Conservation (phyloP, 2,329 filamentous ascomycete species). For the Claviceps sp. region DNA sequence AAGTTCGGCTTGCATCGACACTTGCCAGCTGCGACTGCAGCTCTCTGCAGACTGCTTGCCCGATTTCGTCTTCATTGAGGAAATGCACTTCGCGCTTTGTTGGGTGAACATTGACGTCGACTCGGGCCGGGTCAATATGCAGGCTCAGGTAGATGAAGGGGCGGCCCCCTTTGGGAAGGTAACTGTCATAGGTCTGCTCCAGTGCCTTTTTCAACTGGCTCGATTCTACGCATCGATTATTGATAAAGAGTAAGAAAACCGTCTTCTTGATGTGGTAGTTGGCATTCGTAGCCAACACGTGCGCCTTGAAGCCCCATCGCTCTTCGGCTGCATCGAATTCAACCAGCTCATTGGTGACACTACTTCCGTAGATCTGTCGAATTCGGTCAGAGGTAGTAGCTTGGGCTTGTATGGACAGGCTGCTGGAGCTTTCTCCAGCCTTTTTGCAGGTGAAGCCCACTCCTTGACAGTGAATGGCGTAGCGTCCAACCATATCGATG, state of each 20-base stretch:
- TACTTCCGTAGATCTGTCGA: conserved; percentile 73
- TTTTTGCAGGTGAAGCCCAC: conserved; percentile 97
- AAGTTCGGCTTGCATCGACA: conserved; percentile 87
- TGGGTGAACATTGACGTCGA: conserved; percentile 96
- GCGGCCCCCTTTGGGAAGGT: conserved; percentile 85
- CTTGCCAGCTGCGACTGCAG: conserved; percentile 67
- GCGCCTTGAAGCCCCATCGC: conserved; percentile 72
- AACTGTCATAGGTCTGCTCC: conserved; percentile 77
- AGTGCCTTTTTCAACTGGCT: conserved; percentile 75
- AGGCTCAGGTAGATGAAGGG: conserved; percentile 88
- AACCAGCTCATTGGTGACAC: conserved; percentile 79
- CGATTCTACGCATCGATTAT: conserved; percentile 88
- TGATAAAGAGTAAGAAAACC: conserved; percentile 83
- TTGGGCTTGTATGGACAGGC: conserved; percentile 62
- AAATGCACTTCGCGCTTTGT: conserved; percentile 97
- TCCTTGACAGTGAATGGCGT: conserved; percentile 82
- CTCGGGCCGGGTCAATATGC: conserved; percentile 79
- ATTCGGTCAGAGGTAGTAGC: conserved; percentile 72
- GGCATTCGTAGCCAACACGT: conserved; percentile 76
- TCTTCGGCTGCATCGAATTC: conserved; percentile 58
- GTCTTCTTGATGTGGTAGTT: conserved; percentile 93
- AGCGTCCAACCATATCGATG: conserved; percentile 83
- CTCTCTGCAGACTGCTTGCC: conserved; percentile 69
- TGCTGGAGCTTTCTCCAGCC: conserved; percentile 73
- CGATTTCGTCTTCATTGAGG: conserved; percentile 92